Evolutionary conservation across 2,329 filamentous ascomycete species (phyloP).

Genomic region (Fusarium compactum): DNA sequence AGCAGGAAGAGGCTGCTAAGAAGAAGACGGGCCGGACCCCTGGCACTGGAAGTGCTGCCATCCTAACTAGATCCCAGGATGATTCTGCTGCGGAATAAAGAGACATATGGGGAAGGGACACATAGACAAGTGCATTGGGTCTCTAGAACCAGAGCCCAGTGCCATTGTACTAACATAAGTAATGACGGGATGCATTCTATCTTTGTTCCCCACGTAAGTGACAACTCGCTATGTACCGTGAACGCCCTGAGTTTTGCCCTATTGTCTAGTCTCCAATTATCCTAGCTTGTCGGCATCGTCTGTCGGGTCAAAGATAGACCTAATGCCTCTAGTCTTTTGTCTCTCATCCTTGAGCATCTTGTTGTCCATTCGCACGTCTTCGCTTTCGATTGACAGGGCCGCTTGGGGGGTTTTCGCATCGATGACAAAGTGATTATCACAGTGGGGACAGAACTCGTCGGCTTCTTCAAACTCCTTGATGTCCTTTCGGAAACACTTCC

Average conservation of each 20-base stretch:
- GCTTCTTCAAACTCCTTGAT: slow-evolving; percentile 92
- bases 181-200: slow-evolving; percentile 47
- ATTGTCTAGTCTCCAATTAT: slow-evolving; percentile 56
- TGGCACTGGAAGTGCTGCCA: slow-evolving; percentile 77
- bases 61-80: slow-evolving; percentile 73
- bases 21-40: slow-evolving; percentile 87
- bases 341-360: slow-evolving; percentile 95
- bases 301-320: slow-evolving; percentile 82
- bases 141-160: slow-evolving; percentile 46
- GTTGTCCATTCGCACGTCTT: slow-evolving; percentile 86
- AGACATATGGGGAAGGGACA: slow-evolving; percentile 28
- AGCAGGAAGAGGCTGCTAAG: slow-evolving; percentile 97
- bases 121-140: slow-evolving; percentile 47
- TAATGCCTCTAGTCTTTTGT: slow-evolving; percentile 64
- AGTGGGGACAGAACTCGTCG: slow-evolving; percentile 99
- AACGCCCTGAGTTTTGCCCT: slow-evolving; percentile 48
- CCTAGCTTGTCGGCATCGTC: slow-evolving; percentile 81
- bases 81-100: slow-evolving; percentile 55
- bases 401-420: slow-evolving; percentile 88
- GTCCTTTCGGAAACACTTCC: slow-evolving; percentile 97
- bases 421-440: slow-evolving; percentile 97
- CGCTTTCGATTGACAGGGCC: slow-evolving; percentile 87
- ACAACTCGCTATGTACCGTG: slow-evolving; percentile 44
- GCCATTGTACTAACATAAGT: slow-evolving; percentile 55
- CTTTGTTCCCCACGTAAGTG: slow-evolving; percentile 33